Conservation (phyloP, 2,329 filamentous ascomycete species). For the Pyricularia pennisetigena region DNA sequence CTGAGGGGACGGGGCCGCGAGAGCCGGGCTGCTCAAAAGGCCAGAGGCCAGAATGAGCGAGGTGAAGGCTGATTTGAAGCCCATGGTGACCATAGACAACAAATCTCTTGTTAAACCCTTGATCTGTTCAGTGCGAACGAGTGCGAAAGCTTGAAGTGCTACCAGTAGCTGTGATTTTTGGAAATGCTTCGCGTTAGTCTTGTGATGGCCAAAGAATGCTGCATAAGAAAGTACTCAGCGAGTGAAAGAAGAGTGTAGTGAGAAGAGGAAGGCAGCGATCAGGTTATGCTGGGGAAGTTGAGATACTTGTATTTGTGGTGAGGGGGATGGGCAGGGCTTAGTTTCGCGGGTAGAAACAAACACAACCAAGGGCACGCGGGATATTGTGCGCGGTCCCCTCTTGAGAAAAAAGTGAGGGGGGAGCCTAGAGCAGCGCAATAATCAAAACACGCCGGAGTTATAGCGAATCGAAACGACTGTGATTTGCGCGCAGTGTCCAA, state of each 20-base stretch:
- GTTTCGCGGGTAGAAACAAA: neutral
- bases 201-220: neutral
- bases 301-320: neutral
- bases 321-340: neutral
- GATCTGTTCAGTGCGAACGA: slow-evolving; percentile 7
- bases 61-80: slow-evolving; percentile 28
- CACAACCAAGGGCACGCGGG: neutral
- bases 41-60: slow-evolving; percentile 31
- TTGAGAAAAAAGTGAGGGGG: neutral
- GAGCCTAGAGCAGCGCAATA: neutral
- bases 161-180: neutral
- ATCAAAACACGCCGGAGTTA: neutral
- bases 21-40: slow-evolving; percentile 24
- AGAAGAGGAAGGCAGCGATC: neutral
- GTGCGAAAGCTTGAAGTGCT: neutral
- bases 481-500: neutral
- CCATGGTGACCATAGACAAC: slow-evolving; percentile 29
- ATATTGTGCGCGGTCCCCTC: neutral
- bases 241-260: neutral
- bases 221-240: neutral
- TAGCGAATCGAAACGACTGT: neutral
- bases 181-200: neutral
- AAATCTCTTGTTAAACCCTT: slow-evolving; percentile 4
- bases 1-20: slow-evolving; percentile 20
- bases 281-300: neutral